Percentiles rank a stretch among this genome's conserved stretches.
These are phyloP conservation scores for Aaosphaeria pasadenensis DNA, from an alignment of 2,329 filamentous ascomycete genomes.

Conservation along the genomic window DNA sequence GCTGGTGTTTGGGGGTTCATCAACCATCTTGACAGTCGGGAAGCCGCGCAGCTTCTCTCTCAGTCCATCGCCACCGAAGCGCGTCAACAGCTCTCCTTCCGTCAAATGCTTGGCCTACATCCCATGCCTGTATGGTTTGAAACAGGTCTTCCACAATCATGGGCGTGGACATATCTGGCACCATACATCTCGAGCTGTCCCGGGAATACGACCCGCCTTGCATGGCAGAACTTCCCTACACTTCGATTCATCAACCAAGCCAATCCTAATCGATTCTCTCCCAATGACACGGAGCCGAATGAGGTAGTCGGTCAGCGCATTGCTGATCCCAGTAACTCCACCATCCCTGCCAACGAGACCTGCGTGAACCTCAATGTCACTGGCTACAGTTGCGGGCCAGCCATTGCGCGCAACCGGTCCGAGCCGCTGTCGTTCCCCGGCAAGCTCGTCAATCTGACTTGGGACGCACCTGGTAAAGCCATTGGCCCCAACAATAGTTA, in stretches of 20 bases:
- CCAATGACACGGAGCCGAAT: slow-evolving; percentile 58
- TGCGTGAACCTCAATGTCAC: slow-evolving; percentile 58
- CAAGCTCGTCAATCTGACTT: slow-evolving; percentile 66
- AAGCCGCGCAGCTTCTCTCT: slow-evolving; percentile 68
- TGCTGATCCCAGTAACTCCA: slow-evolving; percentile 53
- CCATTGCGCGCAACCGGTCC: slow-evolving; percentile 66
- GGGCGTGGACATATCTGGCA: slow-evolving; percentile 78
- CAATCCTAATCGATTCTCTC: slow-evolving; percentile 66
- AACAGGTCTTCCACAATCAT: slow-evolving; percentile 75
- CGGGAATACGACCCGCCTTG: slow-evolving; percentile 66
- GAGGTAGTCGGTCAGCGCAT: slow-evolving; percentile 62
- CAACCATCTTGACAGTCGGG: slow-evolving; percentile 71
- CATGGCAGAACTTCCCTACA: slow-evolving; percentile 82
- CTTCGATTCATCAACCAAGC: slow-evolving; percentile 72
- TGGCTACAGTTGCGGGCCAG: slow-evolving; percentile 59
- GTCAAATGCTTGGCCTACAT: slow-evolving; percentile 75
- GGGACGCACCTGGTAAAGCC: slow-evolving; percentile 66
- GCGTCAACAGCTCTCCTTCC: slow-evolving; percentile 80
- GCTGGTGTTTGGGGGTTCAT: slow-evolving; percentile 79
- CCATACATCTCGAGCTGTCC: slow-evolving; percentile 80
- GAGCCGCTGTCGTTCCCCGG: slow-evolving; percentile 73
- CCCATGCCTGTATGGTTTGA: slow-evolving; percentile 84
- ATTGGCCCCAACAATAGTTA: slow-evolving; percentile 84
- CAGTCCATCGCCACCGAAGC: slow-evolving; percentile 78
- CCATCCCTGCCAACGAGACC: slow-evolving; percentile 44